Evolutionary conservation across 768 basidiomycete genomes (phyloP).

Genomic region (Chalciporus pseudorubinellus): DNA sequence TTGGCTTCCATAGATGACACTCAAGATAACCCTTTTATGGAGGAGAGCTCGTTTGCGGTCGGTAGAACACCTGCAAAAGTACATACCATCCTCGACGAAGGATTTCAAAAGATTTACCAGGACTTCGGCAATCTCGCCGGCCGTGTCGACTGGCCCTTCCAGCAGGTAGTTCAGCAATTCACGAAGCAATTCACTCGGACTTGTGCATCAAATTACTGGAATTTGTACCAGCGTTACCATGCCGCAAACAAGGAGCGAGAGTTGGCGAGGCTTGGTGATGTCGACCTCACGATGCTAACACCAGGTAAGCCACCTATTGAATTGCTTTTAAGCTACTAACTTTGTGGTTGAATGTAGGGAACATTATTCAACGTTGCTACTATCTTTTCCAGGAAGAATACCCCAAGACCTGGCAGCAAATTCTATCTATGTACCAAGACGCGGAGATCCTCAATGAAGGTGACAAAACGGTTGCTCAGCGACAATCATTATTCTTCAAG

Average conservation of each 20-base stretch:
- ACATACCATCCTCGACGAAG: too few relatives aligned
- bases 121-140: neutral
- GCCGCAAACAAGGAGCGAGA: neutral
- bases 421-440: neutral
- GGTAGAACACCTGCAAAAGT: too few relatives aligned
- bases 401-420: neutral
- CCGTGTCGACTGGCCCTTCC: neutral
- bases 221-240: neutral
- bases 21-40: too few relatives aligned
- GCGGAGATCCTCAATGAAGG: neutral
- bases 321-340: neutral
- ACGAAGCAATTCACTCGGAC: neutral
- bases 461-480: neutral
- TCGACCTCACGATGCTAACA: neutral
- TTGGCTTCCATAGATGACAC: too few relatives aligned
- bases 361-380: neutral
- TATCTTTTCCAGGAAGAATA: neutral
- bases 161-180: neutral
- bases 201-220: neutral
- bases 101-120: too few relatives aligned
- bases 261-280: neutral
- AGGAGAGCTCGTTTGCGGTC: too few relatives aligned
- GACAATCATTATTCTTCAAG: neutral
- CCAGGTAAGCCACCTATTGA: neutral
- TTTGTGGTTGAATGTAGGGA: neutral